Base-by-base conservation (phyloP, 1,139 yeast species). In the Diutina scorzettiae region DNA sequence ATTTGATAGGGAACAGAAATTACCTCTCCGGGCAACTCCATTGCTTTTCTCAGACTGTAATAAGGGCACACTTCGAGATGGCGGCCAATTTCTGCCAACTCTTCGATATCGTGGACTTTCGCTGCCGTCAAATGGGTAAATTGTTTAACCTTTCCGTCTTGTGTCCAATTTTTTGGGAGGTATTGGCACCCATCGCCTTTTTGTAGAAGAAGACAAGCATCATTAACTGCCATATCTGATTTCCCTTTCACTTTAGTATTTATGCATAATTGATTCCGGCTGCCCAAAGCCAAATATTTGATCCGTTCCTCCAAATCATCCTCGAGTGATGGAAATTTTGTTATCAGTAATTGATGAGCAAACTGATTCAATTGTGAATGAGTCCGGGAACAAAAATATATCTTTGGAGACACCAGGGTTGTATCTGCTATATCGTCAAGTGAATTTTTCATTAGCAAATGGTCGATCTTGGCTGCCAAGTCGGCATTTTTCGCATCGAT, bases 311-410 rank as follows among this genome's bases (percentile, higher is more conserved):
- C 49, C 0, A 63, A 44, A 1, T 63, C 66, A 8, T 57, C 61
- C 46, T 76, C 64, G 0, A 87, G 73, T 0, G 94, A 71, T 1
- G 83, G 81, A 47, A 86, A 81, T 0, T 59, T 48, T 0, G 95
- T 77, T 29, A 82, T 55, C 32, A 67, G 59, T 41, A 89, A 60
- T 51, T 91, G 96, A 19, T 76, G 73, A 0, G 89, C 76, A 55
- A 89, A 84, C 53, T 89, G 98, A 41, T 70, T 70, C 43, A 89
- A 62, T 55, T 89, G 98, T 0, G 96, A 85, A 54, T 89, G 97
- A 0, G 98, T 89, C 57, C 98, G 65, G 1, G 96, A 86, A 0
- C 95, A 71, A 54, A 79, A 87, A 49, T 62, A 74, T 0, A 66
- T 60, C 50, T 77, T 77, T 0, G 67, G 53, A 14, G n/a, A n/a